Evolutionary conservation across 495 filamentous ascomycete genomes (phyloP).

Genomic region (Daldinia decipiens): DNA sequence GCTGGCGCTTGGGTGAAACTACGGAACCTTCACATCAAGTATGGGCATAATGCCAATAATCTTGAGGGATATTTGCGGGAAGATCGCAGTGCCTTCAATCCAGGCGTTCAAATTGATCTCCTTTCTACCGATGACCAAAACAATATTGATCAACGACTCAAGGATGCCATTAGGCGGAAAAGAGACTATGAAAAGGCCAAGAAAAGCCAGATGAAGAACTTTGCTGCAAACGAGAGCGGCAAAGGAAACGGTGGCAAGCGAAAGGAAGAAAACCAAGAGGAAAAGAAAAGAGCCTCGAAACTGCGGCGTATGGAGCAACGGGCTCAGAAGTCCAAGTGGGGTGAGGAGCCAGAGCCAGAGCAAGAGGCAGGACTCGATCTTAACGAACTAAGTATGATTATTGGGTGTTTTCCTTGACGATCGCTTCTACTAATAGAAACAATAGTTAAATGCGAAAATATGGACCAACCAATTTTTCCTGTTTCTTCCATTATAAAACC

Average conservation of each 20-base stretch:
- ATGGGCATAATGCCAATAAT: conserved; percentile 57
- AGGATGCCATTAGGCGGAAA: conserved; percentile 70
- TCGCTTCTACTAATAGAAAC: conserved; percentile 17
- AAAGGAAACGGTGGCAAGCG: conserved; percentile 50
- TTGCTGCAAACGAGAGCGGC: conserved; percentile 28
- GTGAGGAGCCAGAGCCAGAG: conserved; percentile 51
- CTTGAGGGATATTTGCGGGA: conserved; percentile 79
- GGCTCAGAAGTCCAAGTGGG: conserved; percentile 27
- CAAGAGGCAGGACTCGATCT: conserved; percentile 39
- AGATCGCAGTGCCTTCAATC: conserved; percentile 61
- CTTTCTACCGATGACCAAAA: conserved; percentile 51
- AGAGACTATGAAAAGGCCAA: conserved; percentile 67
- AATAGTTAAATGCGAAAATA: conserved; percentile 57
- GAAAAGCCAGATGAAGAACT: conserved; percentile 58
- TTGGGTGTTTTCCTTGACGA: not conserved
- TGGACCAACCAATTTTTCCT: conserved; percentile 54
- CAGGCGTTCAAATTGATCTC: conserved; percentile 64
- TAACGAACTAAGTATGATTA: conserved; percentile 41
- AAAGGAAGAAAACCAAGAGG: conserved; percentile 48
- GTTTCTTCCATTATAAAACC: conserved; percentile 63
- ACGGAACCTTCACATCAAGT: conserved; percentile 77
- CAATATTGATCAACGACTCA: conserved; percentile 63
- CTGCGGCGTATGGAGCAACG: conserved; percentile 32
- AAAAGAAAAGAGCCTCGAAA: conserved; percentile 33
- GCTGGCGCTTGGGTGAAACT: conserved; percentile 70